Conservation (phyloP, 2,329 filamentous ascomycete genomes). For the Xenoacremonium recifei region DNA sequence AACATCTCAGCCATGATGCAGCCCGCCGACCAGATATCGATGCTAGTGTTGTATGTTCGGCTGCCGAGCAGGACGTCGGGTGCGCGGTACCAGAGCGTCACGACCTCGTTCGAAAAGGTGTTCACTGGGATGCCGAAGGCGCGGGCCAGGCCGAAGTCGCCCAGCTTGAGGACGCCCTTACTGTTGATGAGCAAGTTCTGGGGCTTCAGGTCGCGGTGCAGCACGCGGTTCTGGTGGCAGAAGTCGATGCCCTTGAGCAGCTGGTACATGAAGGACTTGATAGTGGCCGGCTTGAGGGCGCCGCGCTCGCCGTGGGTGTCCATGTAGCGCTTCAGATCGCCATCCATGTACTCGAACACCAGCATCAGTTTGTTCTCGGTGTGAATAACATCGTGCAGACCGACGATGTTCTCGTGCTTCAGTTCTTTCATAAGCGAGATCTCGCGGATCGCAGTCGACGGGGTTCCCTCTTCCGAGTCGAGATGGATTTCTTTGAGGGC, state of each 20-base stretch:
- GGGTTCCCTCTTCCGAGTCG: conserved; percentile 96
- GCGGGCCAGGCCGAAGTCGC: conserved; percentile 89
- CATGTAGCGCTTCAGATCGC: conserved; percentile 98
- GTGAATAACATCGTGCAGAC: conserved; percentile 96
- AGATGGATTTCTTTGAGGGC: conserved; percentile 98
- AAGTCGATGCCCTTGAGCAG: conserved; percentile 94
- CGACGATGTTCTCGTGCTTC: conserved; percentile 98
- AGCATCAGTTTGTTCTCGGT: conserved; percentile 99
- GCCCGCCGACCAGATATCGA: conserved; percentile 98
- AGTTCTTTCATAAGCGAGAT: conserved; percentile 99
- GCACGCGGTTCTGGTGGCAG: conserved; percentile 94
- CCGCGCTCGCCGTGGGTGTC: conserved; percentile 87
- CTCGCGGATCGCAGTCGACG: conserved; percentile 94
- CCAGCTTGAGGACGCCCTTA: conserved; percentile 86
- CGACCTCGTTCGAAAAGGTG: conserved; percentile 96
- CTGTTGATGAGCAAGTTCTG: conserved; percentile 95
- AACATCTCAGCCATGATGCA: conserved; percentile 99
- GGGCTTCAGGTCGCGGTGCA: conserved; percentile 93
- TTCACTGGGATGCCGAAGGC: conserved; percentile 98
- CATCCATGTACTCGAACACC: conserved; percentile 98
- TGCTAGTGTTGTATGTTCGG: conserved; percentile 98
- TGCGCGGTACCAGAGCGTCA: conserved; percentile 96
- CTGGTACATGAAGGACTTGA: conserved; percentile 99
- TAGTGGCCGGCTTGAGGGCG: conserved; percentile 81
- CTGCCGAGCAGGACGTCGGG: conserved; percentile 93